Evolutionary conservation across 1,284 basidiomycete genomes (phyloP).

Genomic region (Trichosporon ovoides): DNA sequence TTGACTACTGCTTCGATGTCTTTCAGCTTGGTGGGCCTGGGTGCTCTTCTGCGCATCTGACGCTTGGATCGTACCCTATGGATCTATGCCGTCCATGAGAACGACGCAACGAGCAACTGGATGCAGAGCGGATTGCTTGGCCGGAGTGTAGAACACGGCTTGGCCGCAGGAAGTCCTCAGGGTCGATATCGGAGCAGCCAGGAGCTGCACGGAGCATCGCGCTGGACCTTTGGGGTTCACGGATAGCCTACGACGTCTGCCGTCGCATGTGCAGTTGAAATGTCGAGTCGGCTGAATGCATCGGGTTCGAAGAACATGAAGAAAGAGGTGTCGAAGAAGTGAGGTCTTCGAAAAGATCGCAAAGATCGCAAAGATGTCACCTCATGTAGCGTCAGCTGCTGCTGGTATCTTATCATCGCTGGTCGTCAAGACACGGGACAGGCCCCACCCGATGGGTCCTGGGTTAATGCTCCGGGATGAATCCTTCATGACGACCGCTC

Average conservation of each 20-base stretch:
- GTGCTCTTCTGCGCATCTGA: not conserved
- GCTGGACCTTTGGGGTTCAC: not conserved
- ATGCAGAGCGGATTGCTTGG: too few species aligned
- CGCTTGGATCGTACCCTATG: not conserved
- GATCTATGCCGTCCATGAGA: not conserved
- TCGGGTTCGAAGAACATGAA: not conserved
- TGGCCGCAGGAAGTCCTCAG: not conserved
- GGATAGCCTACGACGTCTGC: not conserved
- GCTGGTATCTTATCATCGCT: not conserved
- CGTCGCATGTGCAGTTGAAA: not conserved
- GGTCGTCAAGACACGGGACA: constrained; percentile 3
- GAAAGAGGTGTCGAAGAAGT: not conserved
- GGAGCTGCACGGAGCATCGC: not conserved
- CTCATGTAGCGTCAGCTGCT: not conserved
- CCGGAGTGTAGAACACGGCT: not conserved
- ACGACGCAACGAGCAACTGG: too few species aligned
- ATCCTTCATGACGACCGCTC: not conserved
- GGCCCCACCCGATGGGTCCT: not conserved
- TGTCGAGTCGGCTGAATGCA: not conserved
- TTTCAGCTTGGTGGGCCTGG: not conserved
- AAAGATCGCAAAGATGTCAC: not conserved
- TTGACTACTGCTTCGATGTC: not conserved
- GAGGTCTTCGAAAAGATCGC: not conserved
- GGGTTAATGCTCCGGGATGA: not conserved
- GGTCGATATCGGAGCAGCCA: not conserved